phyloP scores from a whole-genome alignment of 2,329 filamentous ascomycete species.

The Helminthosporium solani region DNA sequence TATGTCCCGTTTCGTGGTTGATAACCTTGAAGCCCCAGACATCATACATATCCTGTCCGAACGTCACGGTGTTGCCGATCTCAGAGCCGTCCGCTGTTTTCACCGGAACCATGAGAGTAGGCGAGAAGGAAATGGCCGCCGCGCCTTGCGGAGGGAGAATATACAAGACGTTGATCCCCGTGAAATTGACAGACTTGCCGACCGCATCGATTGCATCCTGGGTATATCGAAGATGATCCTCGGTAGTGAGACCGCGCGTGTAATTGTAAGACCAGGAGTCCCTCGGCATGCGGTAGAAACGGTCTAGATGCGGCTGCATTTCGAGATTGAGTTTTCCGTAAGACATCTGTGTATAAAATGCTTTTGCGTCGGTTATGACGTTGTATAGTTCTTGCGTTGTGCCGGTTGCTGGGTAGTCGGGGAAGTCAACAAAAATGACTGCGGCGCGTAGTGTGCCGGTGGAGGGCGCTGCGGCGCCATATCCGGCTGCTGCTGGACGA shows the following conservation, averaged over 20 bases:
- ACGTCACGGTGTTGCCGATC: conserved; percentile 13
- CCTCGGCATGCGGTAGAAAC: conserved; percentile 13
- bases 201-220: conserved; percentile 12
- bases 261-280: conserved; percentile 6
- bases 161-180: conserved; percentile 11
- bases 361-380: conserved; percentile 1
- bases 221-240: conserved; percentile 12
- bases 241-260: conserved; percentile 4
- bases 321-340: conserved; percentile 14
- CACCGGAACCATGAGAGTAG: conserved; percentile 3
- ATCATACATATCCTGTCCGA: conserved; percentile 13
- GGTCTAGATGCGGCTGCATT: conserved; percentile 6
- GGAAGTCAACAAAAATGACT: conserved; percentile 13
- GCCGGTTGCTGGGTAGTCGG: conserved; percentile 6
- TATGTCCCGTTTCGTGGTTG: conserved; percentile 18
- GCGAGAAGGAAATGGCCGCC: conserved; percentile 4
- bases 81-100: conserved; percentile 7
- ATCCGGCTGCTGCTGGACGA: no score
- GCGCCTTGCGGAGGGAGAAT: conserved; percentile 12
- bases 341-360: conserved; percentile 11
- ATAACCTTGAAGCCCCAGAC: conserved; percentile 12
- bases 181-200: conserved; percentile 6
- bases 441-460: conserved; percentile 8
- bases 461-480: no score
- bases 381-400: conserved; percentile 3